Evolutionary conservation across 2,329 filamentous ascomycete genomes (phyloP).

Genomic region (Pseudocercospora fijiensis): DNA sequence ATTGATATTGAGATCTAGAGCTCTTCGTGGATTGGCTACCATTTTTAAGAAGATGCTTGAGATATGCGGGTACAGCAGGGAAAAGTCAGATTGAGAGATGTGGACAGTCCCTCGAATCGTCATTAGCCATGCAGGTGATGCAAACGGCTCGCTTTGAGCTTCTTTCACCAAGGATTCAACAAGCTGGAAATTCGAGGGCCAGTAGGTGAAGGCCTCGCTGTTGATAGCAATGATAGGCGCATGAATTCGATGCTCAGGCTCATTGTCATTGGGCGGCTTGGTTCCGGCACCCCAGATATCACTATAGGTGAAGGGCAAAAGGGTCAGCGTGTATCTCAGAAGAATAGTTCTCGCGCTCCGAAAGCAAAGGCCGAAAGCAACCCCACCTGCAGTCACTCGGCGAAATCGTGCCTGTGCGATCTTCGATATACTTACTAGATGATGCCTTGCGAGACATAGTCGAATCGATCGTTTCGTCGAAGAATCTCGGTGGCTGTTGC

Average conservation of each 20-base stretch:
- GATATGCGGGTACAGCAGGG: constrained; percentile 60
- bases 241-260: constrained; percentile 47
- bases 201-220: constrained; percentile 69
- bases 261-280: constrained; percentile 43
- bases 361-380: not conserved
- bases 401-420: not conserved
- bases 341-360: not conserved
- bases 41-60: constrained; percentile 61
- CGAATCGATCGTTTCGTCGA: constrained; percentile 54
- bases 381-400: not conserved
- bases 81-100: constrained; percentile 66
- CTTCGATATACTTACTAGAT: constrained; percentile 46
- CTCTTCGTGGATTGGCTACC: constrained; percentile 61
- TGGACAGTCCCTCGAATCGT: constrained; percentile 62
- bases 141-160: constrained; percentile 45
- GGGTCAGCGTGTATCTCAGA: not conserved
- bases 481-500: constrained; percentile 63
- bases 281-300: constrained; percentile 62
- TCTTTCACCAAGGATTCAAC: constrained; percentile 59
- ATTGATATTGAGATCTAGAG: constrained; percentile 63
- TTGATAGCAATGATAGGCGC: constrained; percentile 64
- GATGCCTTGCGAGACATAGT: constrained; percentile 62
- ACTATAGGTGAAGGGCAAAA: not conserved
- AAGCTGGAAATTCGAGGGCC: constrained; percentile 62
- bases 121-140: constrained; percentile 47